Base-by-base conservation (phyloP, 2,329 filamentous ascomycete species). In the Chaetomium sp. region DNA sequence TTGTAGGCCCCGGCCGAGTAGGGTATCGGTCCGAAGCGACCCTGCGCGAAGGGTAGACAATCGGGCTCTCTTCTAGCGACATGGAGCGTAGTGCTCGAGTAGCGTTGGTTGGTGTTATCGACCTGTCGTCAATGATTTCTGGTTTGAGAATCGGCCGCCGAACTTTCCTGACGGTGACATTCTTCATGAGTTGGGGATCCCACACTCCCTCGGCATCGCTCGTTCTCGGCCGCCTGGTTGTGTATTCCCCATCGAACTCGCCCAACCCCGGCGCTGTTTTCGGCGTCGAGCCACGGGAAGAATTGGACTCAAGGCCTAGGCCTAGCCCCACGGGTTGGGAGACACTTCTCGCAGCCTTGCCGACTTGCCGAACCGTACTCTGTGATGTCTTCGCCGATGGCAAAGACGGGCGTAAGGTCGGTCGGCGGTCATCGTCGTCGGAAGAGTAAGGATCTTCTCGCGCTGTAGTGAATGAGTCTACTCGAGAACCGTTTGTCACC, bases 401-500 rank as follows among this genome's bases (percentile, higher is more conserved):
- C n/a, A 69, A n/a, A 7, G 60, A 55, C n/a, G 70, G 71, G 33
- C 74, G 71, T 32, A 75, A 61, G 3, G 75, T 75, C 11, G 72
- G 71, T 54, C 65, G 73, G 42, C 68, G 69, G 55, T 77, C 74
- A 57, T 80, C 78, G 52, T 87, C 85, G 35, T 83, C 82, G 19
- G 85, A 86, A 1, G 81, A 81, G 14, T 77, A 77, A 1, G 80
- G 78, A 45, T 80, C 79, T 69, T 91, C 87, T 41, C 75, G 77
- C 4, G 87, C 87, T 2, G 88, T 91, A 61, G 74, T 84, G 65
- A 89, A 91, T 1, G 87, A 90, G 52, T 86, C 84, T 27, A 84
- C 78, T 41, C 79, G 79, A n/a, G 80, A 84, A 52, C 82, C 85
- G 1, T 75, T 76, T 6, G 77, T 84, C 8, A 76, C 70, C 59